phyloP scores from a whole-genome alignment of 345 rosid species.

The Lepidium africanum region DNA sequence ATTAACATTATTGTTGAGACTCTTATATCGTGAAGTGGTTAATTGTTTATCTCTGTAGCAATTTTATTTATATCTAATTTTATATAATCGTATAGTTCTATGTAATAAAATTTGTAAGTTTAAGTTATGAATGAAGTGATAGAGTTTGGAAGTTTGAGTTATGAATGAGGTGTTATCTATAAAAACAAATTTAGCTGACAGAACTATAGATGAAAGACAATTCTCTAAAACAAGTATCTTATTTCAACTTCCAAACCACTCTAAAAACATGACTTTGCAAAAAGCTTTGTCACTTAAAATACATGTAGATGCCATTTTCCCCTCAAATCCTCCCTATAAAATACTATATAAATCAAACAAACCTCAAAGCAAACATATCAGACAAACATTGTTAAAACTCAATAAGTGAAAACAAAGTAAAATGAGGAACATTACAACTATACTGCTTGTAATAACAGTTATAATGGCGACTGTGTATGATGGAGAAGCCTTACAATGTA shows the following conservation, averaged over 20 bases:
- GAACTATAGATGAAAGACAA: not conserved
- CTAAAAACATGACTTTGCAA: constrained; percentile 24
- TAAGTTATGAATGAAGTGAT: too few species aligned
- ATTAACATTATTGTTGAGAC: too few species aligned
- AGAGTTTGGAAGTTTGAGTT: too few species aligned
- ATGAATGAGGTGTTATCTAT: not conserved
- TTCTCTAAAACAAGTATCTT: not conserved
- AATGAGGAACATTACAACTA: constrained; percentile 1
- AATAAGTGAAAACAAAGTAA: not conserved
- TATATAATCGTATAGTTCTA: too few species aligned
- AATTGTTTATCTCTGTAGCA: too few species aligned
- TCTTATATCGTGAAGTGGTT: too few species aligned
- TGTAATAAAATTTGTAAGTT: too few species aligned
- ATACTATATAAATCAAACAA: not conserved
- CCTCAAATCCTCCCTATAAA: not conserved
- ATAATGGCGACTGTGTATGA: not conserved
- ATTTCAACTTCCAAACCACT: constrained; percentile 5
- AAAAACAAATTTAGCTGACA: not conserved
- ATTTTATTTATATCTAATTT: too few species aligned
- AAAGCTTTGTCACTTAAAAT: constrained; percentile 15
- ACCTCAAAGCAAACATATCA: not conserved
- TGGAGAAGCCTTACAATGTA: constrained; percentile 21
- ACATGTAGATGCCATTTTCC: constrained; percentile 1
- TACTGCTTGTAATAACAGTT: not conserved
- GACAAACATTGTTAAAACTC: not conserved